Evolutionary conservation across 768 basidiomycete genomes (phyloP).

Genomic region (Piloderma croceum): DNA sequence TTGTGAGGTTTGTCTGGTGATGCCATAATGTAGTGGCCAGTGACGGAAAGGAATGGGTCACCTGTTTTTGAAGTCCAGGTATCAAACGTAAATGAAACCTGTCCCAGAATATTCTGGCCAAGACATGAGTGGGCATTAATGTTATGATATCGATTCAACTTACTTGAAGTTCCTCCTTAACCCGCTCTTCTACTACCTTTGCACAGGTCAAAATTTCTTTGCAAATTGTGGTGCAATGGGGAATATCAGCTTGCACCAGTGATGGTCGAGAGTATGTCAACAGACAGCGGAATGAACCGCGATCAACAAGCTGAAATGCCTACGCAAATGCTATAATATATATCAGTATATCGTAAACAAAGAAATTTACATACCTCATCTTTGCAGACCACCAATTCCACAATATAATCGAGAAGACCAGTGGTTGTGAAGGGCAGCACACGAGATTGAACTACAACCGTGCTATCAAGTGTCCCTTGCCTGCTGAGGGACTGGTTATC

Average conservation of each 20-base stretch:
- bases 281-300: conserved; percentile 12
- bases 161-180: too few relatives aligned
- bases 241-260: conserved; percentile 15
- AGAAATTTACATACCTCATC: too few relatives aligned
- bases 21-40: conserved; percentile 6
- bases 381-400: conserved; percentile 18
- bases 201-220: conserved; percentile 17
- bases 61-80: conserved; percentile 12
- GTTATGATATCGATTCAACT: too few relatives aligned
- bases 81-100: too few relatives aligned
- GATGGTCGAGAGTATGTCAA: conserved; percentile 15
- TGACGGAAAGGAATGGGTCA: conserved; percentile 14
- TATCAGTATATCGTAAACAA: too few relatives aligned
- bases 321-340: too few relatives aligned
- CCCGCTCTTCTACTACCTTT: too few relatives aligned
- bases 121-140: conserved; percentile 4
- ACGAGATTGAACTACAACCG: too few relatives aligned
- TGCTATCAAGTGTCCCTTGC: too few relatives aligned
- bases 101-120: conserved; percentile 13
- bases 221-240: conserved; percentile 15
- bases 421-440: conserved; percentile 17
- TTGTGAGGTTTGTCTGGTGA: conserved; percentile 5
- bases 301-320: conserved; percentile 19
- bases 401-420: too few relatives aligned
- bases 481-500: too few relatives aligned